These are phyloP conservation scores for Heterobasidion occidentale DNA, from an alignment of 1,284 basidiomycete genomes.

Conservation along the genomic window DNA sequence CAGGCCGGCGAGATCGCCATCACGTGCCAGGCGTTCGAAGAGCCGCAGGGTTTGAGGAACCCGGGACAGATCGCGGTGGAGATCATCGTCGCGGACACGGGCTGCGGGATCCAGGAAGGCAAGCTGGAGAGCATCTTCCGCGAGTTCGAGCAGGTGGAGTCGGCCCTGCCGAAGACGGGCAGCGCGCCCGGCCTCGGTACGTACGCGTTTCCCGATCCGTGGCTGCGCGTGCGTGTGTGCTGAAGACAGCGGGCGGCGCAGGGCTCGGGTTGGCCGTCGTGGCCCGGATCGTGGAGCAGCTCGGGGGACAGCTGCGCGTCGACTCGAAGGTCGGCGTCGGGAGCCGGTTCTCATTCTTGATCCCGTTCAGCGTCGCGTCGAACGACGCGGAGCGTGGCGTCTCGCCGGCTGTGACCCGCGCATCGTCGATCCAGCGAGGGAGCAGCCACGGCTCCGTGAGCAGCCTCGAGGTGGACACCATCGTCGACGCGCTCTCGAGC, in stretches of 20 bases:
- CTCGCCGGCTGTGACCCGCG: slow-evolving; percentile 9
- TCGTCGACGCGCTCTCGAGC: slow-evolving; percentile 58
- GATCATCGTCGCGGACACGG: slow-evolving; percentile 72
- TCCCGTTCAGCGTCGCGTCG: slow-evolving; percentile 43
- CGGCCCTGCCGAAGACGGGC: slow-evolving; percentile 28
- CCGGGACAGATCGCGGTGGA: slow-evolving; percentile 53
- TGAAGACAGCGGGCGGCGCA: slow-evolving; percentile 9
- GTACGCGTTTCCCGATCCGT: slow-evolving; percentile 7
- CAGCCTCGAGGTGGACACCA: slow-evolving; percentile 46
- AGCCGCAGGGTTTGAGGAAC: slow-evolving; percentile 42
- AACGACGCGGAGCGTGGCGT: slow-evolving; percentile 9
- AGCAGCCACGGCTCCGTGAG: slow-evolving; percentile 13
- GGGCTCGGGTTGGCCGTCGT: slow-evolving; percentile 79
- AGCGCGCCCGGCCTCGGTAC: slow-evolving; percentile 43
- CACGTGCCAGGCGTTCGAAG: slow-evolving; percentile 45
- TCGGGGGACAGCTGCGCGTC: slow-evolving; percentile 74
- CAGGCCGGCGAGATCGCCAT: slow-evolving; percentile 58
- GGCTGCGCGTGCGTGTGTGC: no score
- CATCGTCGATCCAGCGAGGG: slow-evolving; percentile 11
- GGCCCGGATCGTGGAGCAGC: slow-evolving; percentile 76
- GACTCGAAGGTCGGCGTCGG: slow-evolving; percentile 66
- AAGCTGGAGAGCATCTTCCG: slow-evolving; percentile 82
- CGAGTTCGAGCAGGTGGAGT: slow-evolving; percentile 82
- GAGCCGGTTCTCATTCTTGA: slow-evolving; percentile 68
- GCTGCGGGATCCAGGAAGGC: slow-evolving; percentile 65